A percentile compares a stretch with the other conserved stretches of the same genome.
Evolutionary conservation across 257 asterid species (phyloP).

Genomic region (Voacanga thouarsii): DNA sequence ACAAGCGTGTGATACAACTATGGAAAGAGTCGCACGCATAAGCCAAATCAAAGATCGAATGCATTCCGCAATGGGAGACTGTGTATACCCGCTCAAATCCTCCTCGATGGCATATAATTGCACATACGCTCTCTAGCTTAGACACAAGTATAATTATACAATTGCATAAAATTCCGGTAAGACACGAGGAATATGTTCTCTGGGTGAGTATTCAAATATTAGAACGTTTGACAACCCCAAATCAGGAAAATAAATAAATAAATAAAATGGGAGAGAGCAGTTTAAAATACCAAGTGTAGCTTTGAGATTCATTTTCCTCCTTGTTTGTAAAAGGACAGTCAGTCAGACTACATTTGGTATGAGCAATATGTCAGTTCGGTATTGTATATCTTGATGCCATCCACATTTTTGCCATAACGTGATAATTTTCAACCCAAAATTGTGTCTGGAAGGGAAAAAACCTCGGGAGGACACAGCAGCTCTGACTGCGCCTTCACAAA

Average conservation of each 20-base stretch:
- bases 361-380: constrained; percentile 19
- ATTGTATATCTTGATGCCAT: constrained; percentile 27
- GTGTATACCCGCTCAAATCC: background rate
- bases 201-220: background rate
- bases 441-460: constrained; percentile 14
- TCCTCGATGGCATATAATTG: background rate
- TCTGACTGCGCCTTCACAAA: constrained; percentile 26
- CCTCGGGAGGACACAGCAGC: constrained; percentile 14
- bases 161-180: no score
- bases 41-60: background rate
- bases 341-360: constrained; percentile 17
- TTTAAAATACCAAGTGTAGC: background rate
- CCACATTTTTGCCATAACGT: constrained; percentile 24
- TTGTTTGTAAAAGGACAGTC: constrained; percentile 15
- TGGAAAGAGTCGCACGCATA: background rate
- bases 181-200: background rate
- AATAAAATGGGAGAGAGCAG: background rate
- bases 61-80: background rate
- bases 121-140: background rate
- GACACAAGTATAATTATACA: background rate
- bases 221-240: background rate
- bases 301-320: background rate
- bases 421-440: constrained; percentile 17
- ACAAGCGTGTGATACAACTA: background rate
- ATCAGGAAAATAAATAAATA: no score